phyloP scores from a whole-genome alignment of 306 rosid genomes.

The Cucumis hystrix region DNA sequence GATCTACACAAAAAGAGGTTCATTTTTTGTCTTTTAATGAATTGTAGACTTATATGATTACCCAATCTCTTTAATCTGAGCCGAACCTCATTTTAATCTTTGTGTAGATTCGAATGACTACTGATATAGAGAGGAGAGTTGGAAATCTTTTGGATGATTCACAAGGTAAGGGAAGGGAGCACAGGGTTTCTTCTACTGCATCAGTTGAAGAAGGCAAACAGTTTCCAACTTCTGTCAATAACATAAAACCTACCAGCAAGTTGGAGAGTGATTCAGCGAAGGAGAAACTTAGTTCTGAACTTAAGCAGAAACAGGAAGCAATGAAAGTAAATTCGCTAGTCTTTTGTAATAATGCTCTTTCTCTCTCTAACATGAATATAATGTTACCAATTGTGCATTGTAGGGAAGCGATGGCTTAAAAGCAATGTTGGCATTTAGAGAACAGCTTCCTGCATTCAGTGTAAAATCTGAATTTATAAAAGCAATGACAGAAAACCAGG shows the following conservation, averaged over 20 bases:
- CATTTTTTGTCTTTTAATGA: slow-evolving; percentile 8
- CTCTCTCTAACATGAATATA: slow-evolving; percentile 2
- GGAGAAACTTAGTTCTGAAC: slow-evolving; percentile 50
- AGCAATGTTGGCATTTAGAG: slow-evolving; percentile 61
- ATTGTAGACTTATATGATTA: background rate
- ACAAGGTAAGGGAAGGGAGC: slow-evolving; percentile 20
- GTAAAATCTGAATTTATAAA: slow-evolving; percentile 68
- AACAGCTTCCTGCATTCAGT: slow-evolving; percentile 78
- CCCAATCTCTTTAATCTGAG: background rate
- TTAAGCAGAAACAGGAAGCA: slow-evolving; percentile 61
- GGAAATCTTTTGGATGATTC: slow-evolving; percentile 65
- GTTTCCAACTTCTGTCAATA: slow-evolving; percentile 12
- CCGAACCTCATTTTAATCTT: background rate
- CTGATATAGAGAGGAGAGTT: slow-evolving; percentile 66
- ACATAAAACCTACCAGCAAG: slow-evolving; percentile 17
- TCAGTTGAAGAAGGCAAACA: slow-evolving; percentile 27
- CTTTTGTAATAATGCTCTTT: background rate
- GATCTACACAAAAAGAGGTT: slow-evolving; percentile 87
- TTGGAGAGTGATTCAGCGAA: slow-evolving; percentile 32
- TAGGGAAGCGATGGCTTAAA: slow-evolving; percentile 48
- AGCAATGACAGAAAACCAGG: slow-evolving; percentile 82
- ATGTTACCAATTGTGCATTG: slow-evolving; percentile 2
- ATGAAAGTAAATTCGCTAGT: slow-evolving; percentile 33
- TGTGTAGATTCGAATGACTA: slow-evolving; percentile 73
- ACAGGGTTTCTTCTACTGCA: slow-evolving; percentile 23